Conservation (phyloP, 2,329 filamentous ascomycete genomes). For the Cephalotrichum gorgonifer region DNA sequence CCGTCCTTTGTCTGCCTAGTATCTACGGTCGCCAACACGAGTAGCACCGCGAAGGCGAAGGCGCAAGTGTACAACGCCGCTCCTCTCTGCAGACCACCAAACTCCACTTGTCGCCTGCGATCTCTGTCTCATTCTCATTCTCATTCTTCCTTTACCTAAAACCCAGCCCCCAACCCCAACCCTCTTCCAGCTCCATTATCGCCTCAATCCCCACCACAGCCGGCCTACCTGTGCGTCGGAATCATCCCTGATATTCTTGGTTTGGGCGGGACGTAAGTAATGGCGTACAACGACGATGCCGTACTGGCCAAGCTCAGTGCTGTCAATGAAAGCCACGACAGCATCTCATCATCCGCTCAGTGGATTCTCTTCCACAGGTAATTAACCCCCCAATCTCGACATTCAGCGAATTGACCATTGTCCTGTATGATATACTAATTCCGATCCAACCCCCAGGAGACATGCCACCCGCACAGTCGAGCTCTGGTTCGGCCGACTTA, state of each 20-base stretch:
- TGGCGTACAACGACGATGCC: constrained; percentile 95
- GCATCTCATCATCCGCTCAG: constrained; percentile 90
- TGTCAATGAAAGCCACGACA: constrained; percentile 94
- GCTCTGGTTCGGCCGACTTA: constrained; percentile 82
- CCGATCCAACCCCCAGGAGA: constrained; percentile 48
- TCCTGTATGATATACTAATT: not conserved
- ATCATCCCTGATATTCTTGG: not conserved
- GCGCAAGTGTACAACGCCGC: too few species aligned
- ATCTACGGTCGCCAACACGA: too few species aligned
- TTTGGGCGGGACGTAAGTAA: constrained; percentile 25
- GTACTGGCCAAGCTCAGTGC: constrained; percentile 91
- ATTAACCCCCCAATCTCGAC: not conserved
- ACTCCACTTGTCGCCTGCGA: too few species aligned
- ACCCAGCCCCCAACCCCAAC: not conserved
- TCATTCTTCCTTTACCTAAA: too few species aligned
- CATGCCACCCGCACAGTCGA: constrained; percentile 87
- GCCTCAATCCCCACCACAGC: too few species aligned
- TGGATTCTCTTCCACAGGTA: constrained; percentile 99
- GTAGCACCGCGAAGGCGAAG: too few species aligned
- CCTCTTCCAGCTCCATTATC: not conserved
- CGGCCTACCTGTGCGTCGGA: not conserved
- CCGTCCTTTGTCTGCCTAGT: too few species aligned
- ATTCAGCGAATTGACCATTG: not conserved
- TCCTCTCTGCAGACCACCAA: too few species aligned
- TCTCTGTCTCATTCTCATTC: too few species aligned